Evolutionary conservation across 768 basidiomycete genomes (phyloP).

Genomic region (Xerocomus potaroensis): DNA sequence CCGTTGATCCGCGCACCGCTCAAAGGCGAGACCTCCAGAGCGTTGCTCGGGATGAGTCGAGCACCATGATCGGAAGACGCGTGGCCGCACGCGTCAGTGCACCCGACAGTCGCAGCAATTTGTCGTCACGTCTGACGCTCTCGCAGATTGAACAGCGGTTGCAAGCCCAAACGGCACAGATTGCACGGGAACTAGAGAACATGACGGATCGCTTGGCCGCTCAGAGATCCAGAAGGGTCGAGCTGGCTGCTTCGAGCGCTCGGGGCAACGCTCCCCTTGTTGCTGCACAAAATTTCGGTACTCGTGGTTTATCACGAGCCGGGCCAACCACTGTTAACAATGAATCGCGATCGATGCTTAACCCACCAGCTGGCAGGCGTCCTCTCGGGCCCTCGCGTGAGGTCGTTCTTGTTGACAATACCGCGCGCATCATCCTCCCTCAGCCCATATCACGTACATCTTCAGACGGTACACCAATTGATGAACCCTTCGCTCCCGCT

Average conservation of each 20-base stretch:
- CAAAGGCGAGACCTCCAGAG: conserved; percentile 21
- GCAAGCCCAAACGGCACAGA: conserved; percentile 28
- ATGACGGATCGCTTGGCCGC: conserved; percentile 27
- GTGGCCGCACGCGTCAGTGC: conserved; percentile 29
- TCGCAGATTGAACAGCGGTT: conserved; percentile 27
- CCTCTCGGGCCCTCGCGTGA: conserved; percentile 16
- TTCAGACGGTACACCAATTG: conserved; percentile 18
- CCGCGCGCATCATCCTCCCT: conserved; percentile 15
- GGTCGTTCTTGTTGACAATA: conserved; percentile 16
- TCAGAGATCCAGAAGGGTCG: conserved; percentile 22
- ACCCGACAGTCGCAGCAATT: conserved; percentile 15
- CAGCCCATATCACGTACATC: conserved; percentile 24
- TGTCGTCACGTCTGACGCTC: conserved; percentile 18
- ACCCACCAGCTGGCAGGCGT: conserved; percentile 8
- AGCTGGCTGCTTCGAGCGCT: conserved; percentile 13
- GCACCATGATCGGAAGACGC: conserved; percentile 33
- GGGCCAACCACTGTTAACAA: neutral
- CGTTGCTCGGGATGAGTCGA: conserved; percentile 25
- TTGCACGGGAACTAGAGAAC: conserved; percentile 30
- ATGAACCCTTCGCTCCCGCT: conserved; percentile 10
- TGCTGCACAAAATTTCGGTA: neutral
- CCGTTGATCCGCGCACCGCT: conserved; percentile 10
- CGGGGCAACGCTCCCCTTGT: conserved; percentile 4
- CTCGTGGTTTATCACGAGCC: neutral
- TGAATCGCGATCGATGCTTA: conserved; percentile 3